A percentile compares a stretch with the other conserved stretches of the same genome.
phyloP scores from a whole-genome alignment of 78 protist species.

The Diacronema lutheri region DNA sequence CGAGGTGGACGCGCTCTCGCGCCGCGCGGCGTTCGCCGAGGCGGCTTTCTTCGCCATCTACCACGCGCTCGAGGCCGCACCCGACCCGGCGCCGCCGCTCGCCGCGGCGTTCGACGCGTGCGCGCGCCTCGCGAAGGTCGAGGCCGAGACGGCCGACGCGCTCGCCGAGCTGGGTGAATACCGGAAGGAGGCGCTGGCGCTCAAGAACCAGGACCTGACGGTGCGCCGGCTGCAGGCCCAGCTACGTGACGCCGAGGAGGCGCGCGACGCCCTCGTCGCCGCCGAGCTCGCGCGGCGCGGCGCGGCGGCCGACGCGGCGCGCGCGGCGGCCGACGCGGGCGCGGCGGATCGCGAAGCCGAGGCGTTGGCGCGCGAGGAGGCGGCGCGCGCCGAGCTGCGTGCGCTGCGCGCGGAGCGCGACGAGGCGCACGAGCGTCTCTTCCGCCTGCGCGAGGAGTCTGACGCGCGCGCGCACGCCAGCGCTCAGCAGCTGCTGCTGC shows the following conservation, averaged over 20 bases:
- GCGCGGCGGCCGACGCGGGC: not conserved
- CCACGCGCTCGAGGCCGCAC: slow-evolving; percentile 1
- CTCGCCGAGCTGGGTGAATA: not conserved
- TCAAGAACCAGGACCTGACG: slow-evolving; percentile 7
- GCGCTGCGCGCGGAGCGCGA: too few relatives aligned
- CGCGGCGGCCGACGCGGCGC: not conserved
- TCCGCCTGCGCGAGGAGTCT: too few relatives aligned
- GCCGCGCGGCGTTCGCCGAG: not conserved
- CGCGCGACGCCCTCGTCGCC: not conserved
- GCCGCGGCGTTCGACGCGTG: too few relatives aligned
- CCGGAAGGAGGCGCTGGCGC: not conserved
- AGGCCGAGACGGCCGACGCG: not conserved
- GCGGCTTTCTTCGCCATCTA: not conserved
- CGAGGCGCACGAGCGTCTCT: too few relatives aligned
- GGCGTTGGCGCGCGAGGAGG: not conserved
- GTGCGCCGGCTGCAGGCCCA: not conserved
- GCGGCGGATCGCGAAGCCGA: not conserved
- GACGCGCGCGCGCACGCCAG: not conserved
- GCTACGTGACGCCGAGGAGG: not conserved
- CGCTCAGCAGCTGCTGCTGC: too few relatives aligned
- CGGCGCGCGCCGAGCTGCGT: not conserved
- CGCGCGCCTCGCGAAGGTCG: too few relatives aligned
- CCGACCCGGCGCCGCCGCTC: not conserved
- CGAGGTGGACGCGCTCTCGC: slow-evolving; percentile 10
- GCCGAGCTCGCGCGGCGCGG: not conserved